Evolutionary conservation across 2,329 filamentous ascomycete genomes (phyloP).

Genomic region (Rosellinia necatrix): DNA sequence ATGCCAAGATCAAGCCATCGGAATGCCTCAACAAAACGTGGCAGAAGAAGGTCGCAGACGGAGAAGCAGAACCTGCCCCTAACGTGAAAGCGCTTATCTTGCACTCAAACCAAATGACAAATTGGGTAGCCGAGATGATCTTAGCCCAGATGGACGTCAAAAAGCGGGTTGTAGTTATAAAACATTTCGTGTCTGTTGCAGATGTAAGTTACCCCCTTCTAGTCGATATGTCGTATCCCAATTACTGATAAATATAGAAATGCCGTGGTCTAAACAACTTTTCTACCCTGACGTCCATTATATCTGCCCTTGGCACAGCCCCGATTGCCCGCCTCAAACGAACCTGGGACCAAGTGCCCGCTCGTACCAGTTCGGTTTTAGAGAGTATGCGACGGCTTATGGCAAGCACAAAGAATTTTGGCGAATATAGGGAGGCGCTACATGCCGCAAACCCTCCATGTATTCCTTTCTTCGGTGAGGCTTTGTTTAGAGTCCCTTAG

Average conservation of each 20-base stretch:
- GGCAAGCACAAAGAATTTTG: constrained; percentile 98
- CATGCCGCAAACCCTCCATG: constrained; percentile 94
- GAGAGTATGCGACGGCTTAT: constrained; percentile 94
- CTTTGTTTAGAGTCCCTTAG: neutral
- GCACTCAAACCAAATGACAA: constrained; percentile 98
- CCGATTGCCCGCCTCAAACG: constrained; percentile 91
- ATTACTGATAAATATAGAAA: constrained; percentile 65
- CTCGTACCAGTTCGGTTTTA: constrained; percentile 76
- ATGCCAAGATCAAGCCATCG: constrained; percentile 92
- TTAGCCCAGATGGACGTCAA: constrained; percentile 92
- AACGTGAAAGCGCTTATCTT: constrained; percentile 97
- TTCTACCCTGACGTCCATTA: constrained; percentile 95
- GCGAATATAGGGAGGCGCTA: constrained; percentile 90
- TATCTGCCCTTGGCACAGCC: constrained; percentile 91
- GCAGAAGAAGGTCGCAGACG: constrained; percentile 90
- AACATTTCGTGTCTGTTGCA: constrained; percentile 95
- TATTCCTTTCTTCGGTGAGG: constrained; percentile 93
- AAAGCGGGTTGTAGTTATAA: constrained; percentile 95
- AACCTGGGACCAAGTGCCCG: constrained; percentile 93
- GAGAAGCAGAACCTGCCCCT: constrained; percentile 81
- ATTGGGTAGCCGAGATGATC: constrained; percentile 99
- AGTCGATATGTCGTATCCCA: constrained; percentile 21
- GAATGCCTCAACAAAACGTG: constrained; percentile 98
- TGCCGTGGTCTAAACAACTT: constrained; percentile 94
- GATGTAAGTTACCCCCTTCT: constrained; percentile 67